phyloP scores from a whole-genome alignment of 305 asterid species.

The Fraxinus sp. region DNA sequence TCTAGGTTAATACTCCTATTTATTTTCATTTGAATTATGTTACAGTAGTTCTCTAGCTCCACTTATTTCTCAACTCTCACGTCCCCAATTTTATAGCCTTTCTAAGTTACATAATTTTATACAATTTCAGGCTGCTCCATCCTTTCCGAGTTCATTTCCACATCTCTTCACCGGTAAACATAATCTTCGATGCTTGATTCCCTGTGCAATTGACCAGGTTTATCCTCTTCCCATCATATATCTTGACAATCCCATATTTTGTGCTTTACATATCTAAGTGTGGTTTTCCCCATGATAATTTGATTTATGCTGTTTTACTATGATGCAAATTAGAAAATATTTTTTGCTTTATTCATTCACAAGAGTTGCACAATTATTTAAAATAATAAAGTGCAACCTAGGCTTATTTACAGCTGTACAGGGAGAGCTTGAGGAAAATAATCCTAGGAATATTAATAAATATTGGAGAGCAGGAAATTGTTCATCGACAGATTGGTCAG shows the following conservation, averaged over 20 bases:
- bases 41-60: not conserved
- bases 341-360: not conserved
- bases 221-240: conserved; percentile 19
- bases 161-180: conserved; percentile 77
- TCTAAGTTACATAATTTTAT: not conserved
- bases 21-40: not conserved
- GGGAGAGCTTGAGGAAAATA: not conserved
- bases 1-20: not conserved
- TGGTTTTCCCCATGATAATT: not conserved
- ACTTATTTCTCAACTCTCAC: not conserved
- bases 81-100: not conserved
- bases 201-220: conserved; percentile 98
- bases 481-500: not conserved
- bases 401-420: not conserved
- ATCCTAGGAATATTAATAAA: not conserved
- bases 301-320: not conserved
- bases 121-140: conserved; percentile 78
- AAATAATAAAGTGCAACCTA: not conserved
- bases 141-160: conserved; percentile 92
- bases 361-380: not conserved
- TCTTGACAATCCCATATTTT: not conserved
- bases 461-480: not conserved
- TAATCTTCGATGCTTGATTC: conserved; percentile 78
- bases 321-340: not conserved
- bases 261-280: not conserved